phyloP scores from a whole-genome alignment of 768 basidiomycete species.

The Psilocybe cubensis region DNA sequence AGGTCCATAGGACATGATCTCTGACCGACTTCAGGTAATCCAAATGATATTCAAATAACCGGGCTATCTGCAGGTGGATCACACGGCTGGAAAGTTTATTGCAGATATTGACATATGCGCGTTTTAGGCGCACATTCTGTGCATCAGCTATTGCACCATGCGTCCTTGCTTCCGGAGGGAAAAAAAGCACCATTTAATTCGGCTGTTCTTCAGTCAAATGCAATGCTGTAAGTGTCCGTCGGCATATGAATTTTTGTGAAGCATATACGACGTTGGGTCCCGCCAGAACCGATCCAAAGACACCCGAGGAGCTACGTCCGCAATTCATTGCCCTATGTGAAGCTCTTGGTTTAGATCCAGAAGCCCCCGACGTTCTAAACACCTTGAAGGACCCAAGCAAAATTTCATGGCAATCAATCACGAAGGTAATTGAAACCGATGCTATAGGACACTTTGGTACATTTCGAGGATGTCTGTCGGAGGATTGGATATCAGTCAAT shows the following conservation, averaged over 20 bases:
- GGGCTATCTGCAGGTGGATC: slow-evolving; percentile 73
- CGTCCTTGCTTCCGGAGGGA: slow-evolving; percentile 61
- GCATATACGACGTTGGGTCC: background rate
- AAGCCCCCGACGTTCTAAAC: slow-evolving; percentile 48
- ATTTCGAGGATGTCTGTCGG: slow-evolving; percentile 69
- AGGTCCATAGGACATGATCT: background rate
- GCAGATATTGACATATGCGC: background rate
- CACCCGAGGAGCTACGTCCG: slow-evolving; percentile 55
- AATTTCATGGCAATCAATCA: slow-evolving; percentile 54
- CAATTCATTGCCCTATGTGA: slow-evolving; percentile 69
- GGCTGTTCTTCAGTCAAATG: slow-evolving; percentile 74
- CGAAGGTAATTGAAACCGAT: slow-evolving; percentile 61
- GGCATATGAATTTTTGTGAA: background rate
- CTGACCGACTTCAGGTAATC: slow-evolving; percentile 48
- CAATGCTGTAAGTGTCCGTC: slow-evolving; percentile 58
- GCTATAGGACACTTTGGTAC: slow-evolving; percentile 59
- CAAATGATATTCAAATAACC: slow-evolving; percentile 59
- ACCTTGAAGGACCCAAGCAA: slow-evolving; percentile 51
- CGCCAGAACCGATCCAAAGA: slow-evolving; percentile 57
- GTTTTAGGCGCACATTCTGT: slow-evolving; percentile 69
- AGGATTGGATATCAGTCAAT: slow-evolving; percentile 54
- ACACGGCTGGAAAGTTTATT: background rate
- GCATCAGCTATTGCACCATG: slow-evolving; percentile 74
- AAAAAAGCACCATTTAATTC: slow-evolving; percentile 65
- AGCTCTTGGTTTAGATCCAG: slow-evolving; percentile 58